Percentiles rank a stretch among this genome's conserved stretches.
phyloP scores from a whole-genome alignment of 1,284 basidiomycete genomes.

The Agaricales sp. region DNA sequence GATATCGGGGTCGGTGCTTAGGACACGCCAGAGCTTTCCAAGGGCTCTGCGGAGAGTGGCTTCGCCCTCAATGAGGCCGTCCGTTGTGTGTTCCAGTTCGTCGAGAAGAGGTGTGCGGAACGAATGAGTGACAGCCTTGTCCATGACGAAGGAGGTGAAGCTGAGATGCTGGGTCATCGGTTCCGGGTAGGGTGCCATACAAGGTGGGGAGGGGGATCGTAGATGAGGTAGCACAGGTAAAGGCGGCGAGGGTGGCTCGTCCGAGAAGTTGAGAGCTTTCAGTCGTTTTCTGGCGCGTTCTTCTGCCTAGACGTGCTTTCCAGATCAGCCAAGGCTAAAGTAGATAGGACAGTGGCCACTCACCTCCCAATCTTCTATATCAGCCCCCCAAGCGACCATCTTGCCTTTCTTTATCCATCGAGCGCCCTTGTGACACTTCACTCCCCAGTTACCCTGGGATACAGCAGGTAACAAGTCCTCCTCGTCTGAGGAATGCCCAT shows the following conservation, averaged over 20 bases:
- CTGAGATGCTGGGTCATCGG: conserved; percentile 55
- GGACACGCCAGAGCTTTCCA: conserved; percentile 68
- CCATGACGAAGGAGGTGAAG: conserved; percentile 76
- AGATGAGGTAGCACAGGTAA: conserved; percentile 48
- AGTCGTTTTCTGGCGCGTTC: conserved; percentile 72
- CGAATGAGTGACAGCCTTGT: conserved; percentile 71
- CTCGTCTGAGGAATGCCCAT: conserved; percentile 53
- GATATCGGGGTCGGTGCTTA: conserved; percentile 52
- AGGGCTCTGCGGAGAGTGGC: conserved; percentile 58
- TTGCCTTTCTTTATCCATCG: conserved; percentile 72
- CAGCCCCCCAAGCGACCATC: conserved; percentile 68
- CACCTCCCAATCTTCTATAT: conserved; percentile 76
- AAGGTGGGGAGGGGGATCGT: conserved; percentile 43
- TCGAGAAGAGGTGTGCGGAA: conserved; percentile 68
- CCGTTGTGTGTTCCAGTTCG: conserved; percentile 68
- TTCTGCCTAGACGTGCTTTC: conserved; percentile 44
- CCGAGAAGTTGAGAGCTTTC: conserved; percentile 39
- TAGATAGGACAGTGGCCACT: conserved; percentile 14
- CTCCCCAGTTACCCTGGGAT: conserved; percentile 68
- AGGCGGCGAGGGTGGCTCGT: conserved; percentile 23
- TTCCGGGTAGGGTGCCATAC: conserved; percentile 57
- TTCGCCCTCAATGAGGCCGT: conserved; percentile 71
- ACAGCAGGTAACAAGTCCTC: conserved; percentile 36
- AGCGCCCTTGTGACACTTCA: conserved; percentile 55
- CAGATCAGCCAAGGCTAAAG: conserved; percentile 9